Evolutionary conservation across 2,329 filamentous ascomycete genomes (phyloP).

Genomic region (Penicillium capsulatum): DNA sequence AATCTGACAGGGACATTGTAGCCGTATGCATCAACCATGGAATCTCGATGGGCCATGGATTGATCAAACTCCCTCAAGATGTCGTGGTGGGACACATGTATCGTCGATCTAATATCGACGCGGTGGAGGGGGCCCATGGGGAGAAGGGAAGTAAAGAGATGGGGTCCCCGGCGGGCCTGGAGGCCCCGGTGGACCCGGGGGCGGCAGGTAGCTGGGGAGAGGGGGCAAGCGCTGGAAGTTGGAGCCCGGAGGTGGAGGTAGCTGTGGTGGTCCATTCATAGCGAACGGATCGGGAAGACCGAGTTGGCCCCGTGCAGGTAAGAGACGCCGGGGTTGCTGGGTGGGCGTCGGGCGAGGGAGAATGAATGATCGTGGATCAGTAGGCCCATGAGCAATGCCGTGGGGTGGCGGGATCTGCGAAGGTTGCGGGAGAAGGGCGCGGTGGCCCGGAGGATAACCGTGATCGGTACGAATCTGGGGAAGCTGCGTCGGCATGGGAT

Average conservation of each 20-base stretch:
- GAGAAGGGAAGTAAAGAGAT: constrained; percentile 2
- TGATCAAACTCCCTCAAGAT: too few relatives aligned
- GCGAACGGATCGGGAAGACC: constrained; percentile 38
- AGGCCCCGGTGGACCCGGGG: constrained; percentile 12
- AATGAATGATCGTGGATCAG: constrained; percentile 32
- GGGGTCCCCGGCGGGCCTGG: constrained; percentile 15
- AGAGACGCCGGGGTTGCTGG: constrained; percentile 35
- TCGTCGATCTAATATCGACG: constrained; percentile 11
- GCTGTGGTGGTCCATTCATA: constrained; percentile 35
- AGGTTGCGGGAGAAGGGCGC: constrained; percentile 31
- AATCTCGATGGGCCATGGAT: too few relatives aligned
- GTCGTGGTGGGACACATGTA: too few relatives aligned
- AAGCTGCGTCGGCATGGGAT: constrained; percentile 27
- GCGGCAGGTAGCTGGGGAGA: constrained; percentile 27
- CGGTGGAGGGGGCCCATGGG: constrained; percentile 4
- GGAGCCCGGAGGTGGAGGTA: constrained; percentile 39
- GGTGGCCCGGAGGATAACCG: constrained; percentile 43
- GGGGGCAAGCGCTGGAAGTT: constrained; percentile 33
- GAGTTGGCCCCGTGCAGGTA: constrained; percentile 35
- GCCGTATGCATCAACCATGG: too few relatives aligned
- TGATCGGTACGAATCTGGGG: constrained; percentile 42
- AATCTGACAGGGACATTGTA: neutral
- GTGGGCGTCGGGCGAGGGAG: constrained; percentile 22
- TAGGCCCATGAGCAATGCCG: constrained; percentile 23
- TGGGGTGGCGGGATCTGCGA: constrained; percentile 16